Percentiles rank a stretch among this genome's conserved stretches.
These are phyloP conservation scores for Secale cereale DNA, from an alignment of 176 grass and related monocot species.

Conservation along the genomic window DNA sequence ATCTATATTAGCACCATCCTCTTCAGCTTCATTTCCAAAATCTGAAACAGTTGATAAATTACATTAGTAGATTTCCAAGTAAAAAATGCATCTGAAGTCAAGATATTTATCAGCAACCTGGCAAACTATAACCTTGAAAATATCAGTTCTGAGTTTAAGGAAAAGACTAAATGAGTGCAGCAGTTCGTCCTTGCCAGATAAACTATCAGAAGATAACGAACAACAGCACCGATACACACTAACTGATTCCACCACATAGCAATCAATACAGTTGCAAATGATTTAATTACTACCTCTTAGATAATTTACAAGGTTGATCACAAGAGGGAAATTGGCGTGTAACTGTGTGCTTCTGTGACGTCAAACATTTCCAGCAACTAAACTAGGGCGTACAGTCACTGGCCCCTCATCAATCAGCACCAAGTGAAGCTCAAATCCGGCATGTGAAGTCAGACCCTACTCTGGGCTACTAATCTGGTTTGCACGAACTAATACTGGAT, in stretches of 20 bases:
- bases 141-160: background rate
- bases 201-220: background rate
- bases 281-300: background rate
- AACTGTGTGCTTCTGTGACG: background rate
- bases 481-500: background rate
- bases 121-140: background rate
- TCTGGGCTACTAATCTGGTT: background rate
- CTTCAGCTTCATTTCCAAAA: constrained; percentile 92
- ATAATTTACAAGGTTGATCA: background rate
- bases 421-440: background rate
- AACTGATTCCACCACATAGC: background rate
- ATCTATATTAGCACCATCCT: constrained; percentile 89
- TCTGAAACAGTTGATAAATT: constrained; percentile 37
- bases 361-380: background rate
- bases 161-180: background rate
- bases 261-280: background rate
- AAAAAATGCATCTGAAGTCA: background rate
- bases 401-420: background rate
- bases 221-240: background rate
- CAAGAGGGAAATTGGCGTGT: background rate
- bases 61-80: background rate
- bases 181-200: background rate
- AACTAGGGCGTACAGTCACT: background rate
- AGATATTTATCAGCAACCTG: background rate
- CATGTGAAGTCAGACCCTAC: background rate